Conservation (phyloP, 331 rosid species). For the Malus hybrid region DNA sequence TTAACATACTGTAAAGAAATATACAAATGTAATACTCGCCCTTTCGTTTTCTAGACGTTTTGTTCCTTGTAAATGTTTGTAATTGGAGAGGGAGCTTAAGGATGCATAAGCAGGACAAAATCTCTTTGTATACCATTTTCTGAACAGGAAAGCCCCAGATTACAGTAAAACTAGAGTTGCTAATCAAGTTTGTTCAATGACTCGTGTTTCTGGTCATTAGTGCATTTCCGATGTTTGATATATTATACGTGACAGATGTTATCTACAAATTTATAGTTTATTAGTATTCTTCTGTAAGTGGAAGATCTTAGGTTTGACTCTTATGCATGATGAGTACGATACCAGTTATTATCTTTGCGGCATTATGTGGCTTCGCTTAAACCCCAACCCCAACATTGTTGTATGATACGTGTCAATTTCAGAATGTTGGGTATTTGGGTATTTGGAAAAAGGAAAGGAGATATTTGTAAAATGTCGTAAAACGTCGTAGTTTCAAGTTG, state of each 20-base stretch:
- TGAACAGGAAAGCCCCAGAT: conserved; percentile 5
- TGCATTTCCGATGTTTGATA: neutral
- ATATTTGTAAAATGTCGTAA: no score
- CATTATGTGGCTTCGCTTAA: neutral
- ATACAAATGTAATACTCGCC: conserved; percentile 20
- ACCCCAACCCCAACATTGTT: neutral
- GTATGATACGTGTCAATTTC: no score
- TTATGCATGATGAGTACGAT: neutral
- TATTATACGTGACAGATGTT: neutral
- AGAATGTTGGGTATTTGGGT: no score
- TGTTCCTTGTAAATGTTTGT: conserved; percentile 48
- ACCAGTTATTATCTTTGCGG: neutral
- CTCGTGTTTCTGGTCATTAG: no score
- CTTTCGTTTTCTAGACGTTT: neutral
- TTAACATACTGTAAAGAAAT: conserved; percentile 48
- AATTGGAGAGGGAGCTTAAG: conserved; percentile 23
- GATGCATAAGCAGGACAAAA: conserved; percentile 22
- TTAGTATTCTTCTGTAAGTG: neutral
- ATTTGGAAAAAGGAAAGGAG: no score
- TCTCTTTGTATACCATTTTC: conserved; percentile 44
- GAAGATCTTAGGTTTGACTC: rapidly evolving
- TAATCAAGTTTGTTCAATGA: no score
- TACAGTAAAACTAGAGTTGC: no score
- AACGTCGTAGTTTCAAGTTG: no score
- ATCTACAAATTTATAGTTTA: no score